Conservation (phyloP, 2,329 filamentous ascomycete genomes). For the Epicoccum sorghinum region DNA sequence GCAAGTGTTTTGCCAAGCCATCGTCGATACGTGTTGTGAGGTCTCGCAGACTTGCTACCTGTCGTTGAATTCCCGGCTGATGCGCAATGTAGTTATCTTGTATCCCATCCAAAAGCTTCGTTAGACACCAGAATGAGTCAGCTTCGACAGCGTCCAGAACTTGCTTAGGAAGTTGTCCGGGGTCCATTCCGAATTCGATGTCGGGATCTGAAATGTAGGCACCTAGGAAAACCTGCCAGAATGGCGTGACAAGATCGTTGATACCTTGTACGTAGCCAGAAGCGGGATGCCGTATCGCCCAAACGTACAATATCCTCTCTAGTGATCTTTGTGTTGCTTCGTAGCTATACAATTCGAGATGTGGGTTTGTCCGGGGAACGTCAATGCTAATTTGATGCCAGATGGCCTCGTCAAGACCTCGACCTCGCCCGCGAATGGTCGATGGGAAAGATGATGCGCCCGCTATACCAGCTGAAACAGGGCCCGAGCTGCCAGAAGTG, state of each 20-base stretch:
- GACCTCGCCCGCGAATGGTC: conserved; percentile 64
- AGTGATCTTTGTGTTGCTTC: conserved; percentile 94
- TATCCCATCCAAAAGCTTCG: conserved; percentile 96
- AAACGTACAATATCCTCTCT: conserved; percentile 94
- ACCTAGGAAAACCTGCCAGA: conserved; percentile 96
- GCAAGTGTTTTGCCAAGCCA: conserved; percentile 82
- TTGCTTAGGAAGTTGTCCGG: conserved; percentile 85
- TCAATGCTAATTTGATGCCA: conserved; percentile 99
- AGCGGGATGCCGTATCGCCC: conserved; percentile 96
- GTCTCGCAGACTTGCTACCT: conserved; percentile 87
- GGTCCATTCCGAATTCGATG: conserved; percentile 94
- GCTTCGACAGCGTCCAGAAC: conserved; percentile 97
- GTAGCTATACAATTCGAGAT: conserved; percentile 92
- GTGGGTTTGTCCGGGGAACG: conserved; percentile 92
- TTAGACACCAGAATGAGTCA: conserved; percentile 97
- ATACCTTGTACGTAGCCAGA: conserved; percentile 98
- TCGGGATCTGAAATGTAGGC: conserved; percentile 94
- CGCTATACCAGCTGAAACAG: conserved; percentile 49
- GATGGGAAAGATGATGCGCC: conserved; percentile 51
- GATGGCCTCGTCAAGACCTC: conserved; percentile 91
- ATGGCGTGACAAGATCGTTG: conserved; percentile 96
- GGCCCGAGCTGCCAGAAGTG: conserved; percentile 44
- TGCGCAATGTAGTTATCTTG: conserved; percentile 99
- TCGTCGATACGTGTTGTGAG: conserved; percentile 89
- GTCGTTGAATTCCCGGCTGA: conserved; percentile 93